These are phyloP conservation scores for Ogataea salicorniae DNA, from an alignment of 805 yeast genomes.

Conservation along the genomic window DNA sequence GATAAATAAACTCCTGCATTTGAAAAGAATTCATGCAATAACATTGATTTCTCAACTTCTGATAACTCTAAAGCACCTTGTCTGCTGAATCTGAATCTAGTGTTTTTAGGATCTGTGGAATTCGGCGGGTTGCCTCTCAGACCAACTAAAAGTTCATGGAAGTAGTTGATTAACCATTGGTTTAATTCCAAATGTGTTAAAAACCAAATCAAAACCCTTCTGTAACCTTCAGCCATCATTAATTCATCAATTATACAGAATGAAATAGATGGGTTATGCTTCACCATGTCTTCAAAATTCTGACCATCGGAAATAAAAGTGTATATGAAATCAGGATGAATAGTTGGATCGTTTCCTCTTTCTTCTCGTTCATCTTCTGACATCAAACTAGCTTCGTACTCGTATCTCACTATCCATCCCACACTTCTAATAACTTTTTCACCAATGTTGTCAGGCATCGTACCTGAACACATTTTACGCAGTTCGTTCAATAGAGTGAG, in stretches of 20 bases:
- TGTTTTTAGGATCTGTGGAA: constrained; percentile 7
- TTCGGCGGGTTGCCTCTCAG: constrained; percentile 40
- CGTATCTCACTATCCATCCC: constrained; percentile 44
- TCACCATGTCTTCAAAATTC: constrained; percentile 46
- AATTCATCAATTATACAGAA: constrained; percentile 62
- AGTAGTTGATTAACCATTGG: constrained; percentile 53
- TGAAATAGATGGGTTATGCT: constrained; percentile 46
- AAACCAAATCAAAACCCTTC: constrained; percentile 63
- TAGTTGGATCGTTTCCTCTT: constrained; percentile 21
- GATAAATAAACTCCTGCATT: constrained; percentile 43
- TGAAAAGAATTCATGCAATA: constrained; percentile 65
- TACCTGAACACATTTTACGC: constrained; percentile 22
- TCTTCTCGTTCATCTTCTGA: constrained; percentile 14
- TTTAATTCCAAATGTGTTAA: constrained; percentile 57
- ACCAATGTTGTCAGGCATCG: constrained; percentile 27
- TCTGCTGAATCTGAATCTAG: constrained; percentile 44
- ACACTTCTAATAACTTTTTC: constrained; percentile 42
- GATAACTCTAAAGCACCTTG: constrained; percentile 50
- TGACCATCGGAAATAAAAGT: constrained; percentile 38
- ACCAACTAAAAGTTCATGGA: constrained; percentile 55
- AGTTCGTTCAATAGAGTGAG: constrained; percentile 21
- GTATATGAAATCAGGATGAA: constrained; percentile 49
- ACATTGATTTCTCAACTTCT: constrained; percentile 58
- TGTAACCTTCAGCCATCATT: constrained; percentile 60
- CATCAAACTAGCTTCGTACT: constrained; percentile 21